These are phyloP conservation scores for Alectoria sarmentosa DNA, from an alignment of 495 filamentous ascomycete species.

Conservation along the genomic window DNA sequence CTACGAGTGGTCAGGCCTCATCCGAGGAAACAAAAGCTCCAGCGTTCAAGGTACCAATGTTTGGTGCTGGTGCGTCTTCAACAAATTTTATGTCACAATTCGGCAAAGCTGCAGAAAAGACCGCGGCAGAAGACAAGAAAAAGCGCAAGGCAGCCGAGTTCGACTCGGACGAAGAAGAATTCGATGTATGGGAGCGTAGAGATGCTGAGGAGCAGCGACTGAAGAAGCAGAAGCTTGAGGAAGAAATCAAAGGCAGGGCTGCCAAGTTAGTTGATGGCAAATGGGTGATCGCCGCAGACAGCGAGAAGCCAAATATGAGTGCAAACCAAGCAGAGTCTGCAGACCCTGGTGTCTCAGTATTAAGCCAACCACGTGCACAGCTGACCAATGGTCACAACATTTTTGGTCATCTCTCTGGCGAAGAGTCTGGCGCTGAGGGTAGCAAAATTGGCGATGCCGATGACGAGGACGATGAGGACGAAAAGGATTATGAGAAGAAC, in stretches of 20 bases:
- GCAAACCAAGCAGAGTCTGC: conserved; percentile 25
- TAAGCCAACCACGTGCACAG: conserved; percentile 20
- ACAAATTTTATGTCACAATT: conserved; percentile 31
- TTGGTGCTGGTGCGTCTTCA: conserved; percentile 17
- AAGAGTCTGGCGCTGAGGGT: conserved; percentile 40
- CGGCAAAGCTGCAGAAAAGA: conserved; percentile 22
- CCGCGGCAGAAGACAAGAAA: conserved; percentile 36
- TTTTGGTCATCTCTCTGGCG: conserved; percentile 55
- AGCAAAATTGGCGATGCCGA: conserved; percentile 34
- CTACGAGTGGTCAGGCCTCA: neutral
- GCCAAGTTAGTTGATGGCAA: conserved; percentile 4
- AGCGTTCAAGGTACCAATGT: conserved; percentile 23
- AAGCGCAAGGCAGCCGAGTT: conserved; percentile 51
- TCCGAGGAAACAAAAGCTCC: conserved; percentile 13
- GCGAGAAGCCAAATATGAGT: conserved; percentile 17
- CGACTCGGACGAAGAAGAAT: conserved; percentile 49
- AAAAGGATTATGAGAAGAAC: conserved; percentile 42
- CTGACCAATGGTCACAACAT: conserved; percentile 41
- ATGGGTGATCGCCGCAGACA: conserved; percentile 22
- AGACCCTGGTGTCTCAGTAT: conserved; percentile 25
- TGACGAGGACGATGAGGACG: conserved; percentile 30
- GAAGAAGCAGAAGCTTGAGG: conserved; percentile 33
- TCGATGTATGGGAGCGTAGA: conserved; percentile 35
- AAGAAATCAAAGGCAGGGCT: neutral
- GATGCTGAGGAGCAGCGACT: conserved; percentile 25